Conservation (phyloP, 306 rosid genomes). For the Quercus wislizeni region DNA sequence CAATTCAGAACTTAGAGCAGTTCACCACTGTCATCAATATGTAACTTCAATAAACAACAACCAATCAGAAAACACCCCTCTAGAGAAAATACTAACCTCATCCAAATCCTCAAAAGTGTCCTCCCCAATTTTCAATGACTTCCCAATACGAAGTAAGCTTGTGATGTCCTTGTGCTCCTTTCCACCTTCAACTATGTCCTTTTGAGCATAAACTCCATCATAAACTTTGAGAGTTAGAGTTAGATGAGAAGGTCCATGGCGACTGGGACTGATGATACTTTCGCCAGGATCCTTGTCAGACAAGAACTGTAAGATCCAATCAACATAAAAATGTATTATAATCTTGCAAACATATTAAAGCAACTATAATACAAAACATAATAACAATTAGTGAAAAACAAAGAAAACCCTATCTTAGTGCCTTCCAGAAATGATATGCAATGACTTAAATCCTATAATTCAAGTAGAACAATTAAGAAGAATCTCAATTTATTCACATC, state of each 20-base stretch:
- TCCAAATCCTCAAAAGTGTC: conserved; percentile 98
- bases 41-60: background rate
- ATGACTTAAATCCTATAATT: background rate
- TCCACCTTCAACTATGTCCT: conserved; percentile 95
- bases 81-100: conserved; percentile 57
- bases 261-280: conserved; percentile 92
- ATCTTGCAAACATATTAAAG: background rate
- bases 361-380: background rate
- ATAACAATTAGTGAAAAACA: background rate
- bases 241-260: conserved; percentile 87
- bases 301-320: conserved; percentile 56
- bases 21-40: background rate
- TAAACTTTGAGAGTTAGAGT: conserved; percentile 90
- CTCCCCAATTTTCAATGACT: conserved; percentile 95
- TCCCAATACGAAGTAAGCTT: conserved; percentile 91
- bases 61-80: background rate
- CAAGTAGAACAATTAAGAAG: background rate
- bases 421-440: background rate
- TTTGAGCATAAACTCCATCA: conserved; percentile 97
- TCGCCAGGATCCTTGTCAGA: conserved; percentile 96
- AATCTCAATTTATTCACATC: background rate
- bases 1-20: background rate
- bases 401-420: background rate
- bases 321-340: background rate
- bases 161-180: conserved; percentile 96